Conservation (phyloP, 345 rosid species). For the Gossypium anomalum region DNA sequence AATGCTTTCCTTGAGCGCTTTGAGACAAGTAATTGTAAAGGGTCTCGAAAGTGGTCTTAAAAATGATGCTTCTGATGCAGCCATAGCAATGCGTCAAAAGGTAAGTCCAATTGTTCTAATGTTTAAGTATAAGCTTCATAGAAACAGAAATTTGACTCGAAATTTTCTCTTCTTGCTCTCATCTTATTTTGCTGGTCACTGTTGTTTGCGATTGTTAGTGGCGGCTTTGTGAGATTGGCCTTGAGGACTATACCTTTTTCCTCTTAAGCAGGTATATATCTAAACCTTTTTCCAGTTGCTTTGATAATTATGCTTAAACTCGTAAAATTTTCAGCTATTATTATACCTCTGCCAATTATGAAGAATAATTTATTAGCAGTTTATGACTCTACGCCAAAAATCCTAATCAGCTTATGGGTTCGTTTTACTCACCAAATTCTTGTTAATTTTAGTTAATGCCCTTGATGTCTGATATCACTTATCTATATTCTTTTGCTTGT, state of each 20-base stretch:
- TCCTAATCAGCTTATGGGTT: neutral
- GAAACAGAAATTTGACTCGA: constrained; percentile 11
- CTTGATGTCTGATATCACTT: neutral
- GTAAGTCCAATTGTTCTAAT: constrained; percentile 28
- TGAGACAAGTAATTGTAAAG: constrained; percentile 59
- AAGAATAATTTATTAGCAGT: neutral
- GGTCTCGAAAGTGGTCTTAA: constrained; percentile 90
- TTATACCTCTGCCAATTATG: neutral
- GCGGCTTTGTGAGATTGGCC: constrained; percentile 97
- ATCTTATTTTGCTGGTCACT: neutral
- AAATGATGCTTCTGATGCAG: constrained; percentile 92
- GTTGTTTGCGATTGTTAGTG: constrained; percentile 45
- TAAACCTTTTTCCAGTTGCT: constrained; percentile 7
- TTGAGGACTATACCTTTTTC: constrained; percentile 89
- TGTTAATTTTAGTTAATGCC: neutral
- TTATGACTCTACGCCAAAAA: neutral
- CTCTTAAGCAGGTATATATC: constrained; percentile 79
- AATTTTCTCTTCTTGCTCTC: constrained; percentile 7
- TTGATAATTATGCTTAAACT: neutral
- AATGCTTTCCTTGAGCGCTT: constrained; percentile 51
- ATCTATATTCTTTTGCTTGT: neutral
- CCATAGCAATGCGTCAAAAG: constrained; percentile 96
- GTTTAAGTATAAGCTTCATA: constrained; percentile 13
- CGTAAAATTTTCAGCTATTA: neutral
- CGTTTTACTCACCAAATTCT: neutral